Base-by-base conservation (phyloP, 805 yeast genomes). In the Suhomyces vadensis region DNA sequence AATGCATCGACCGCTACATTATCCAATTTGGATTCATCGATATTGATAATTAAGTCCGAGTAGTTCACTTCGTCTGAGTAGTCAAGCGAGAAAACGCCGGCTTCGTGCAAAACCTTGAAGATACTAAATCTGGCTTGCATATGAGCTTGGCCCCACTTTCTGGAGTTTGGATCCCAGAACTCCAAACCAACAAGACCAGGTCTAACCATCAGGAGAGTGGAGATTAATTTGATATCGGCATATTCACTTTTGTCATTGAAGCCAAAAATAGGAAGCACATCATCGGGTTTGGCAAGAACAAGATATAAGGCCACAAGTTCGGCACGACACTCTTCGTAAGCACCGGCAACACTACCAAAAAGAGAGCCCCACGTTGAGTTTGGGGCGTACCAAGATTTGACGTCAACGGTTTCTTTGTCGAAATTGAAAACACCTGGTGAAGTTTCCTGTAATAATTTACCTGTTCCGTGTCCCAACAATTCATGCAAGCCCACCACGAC, bases 401-500 rank as follows among this genome's bases (percentile, higher is more conserved):
- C 77, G 8, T 89, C 86, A 8, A 91, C 90, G 41, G 89, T 86
- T 10, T 62, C 60, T 40, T 65, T 70, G 64, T 88, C 90, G 58
- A 87, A 89, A 64, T 89, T 89, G 74, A 75, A 89, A 19, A 69
- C 63, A 8, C 85, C 85, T 39, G 80, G 79, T 13, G 74, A 74
- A 4, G 71, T 67, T 47, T 71, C 74, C 49, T 76, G 76, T 53
- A 89, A 69, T 46, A 89, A 72, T 64, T 88, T 89, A 40, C 97
- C 97, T 4, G 94, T 80, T 31, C 96, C 97, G 60, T 89, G 97
- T 11, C 97, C 96, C 50, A 89, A 74, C 51, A 89, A 73, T 66
- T 89, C 97, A 65, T 89, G 97, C 55, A 89, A 85, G 43, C 96
- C 97, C 40, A 89, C 97, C 67, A 89, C 96, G 35, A 89, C 94